A percentile compares a stretch with the other conserved stretches of the same genome.
phyloP scores from a whole-genome alignment of 331 rosid genomes.

The Malus hybrid region DNA sequence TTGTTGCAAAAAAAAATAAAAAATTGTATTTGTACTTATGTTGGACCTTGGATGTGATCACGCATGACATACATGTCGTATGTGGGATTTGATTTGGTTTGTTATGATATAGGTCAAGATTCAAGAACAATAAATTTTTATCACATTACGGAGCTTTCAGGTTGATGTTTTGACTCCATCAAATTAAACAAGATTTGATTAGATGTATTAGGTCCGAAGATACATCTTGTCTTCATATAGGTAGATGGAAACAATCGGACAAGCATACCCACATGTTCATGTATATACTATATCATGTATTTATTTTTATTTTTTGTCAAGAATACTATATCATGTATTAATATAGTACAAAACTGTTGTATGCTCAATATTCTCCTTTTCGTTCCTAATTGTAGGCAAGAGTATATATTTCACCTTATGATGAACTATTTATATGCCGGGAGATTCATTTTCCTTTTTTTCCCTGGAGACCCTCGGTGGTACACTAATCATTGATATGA shows the following conservation, averaged over 20 bases:
- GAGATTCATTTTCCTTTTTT: too few relatives aligned
- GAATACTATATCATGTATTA: too few relatives aligned
- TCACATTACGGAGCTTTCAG: not conserved
- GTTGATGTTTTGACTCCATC: not conserved
- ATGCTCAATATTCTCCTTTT: too few relatives aligned
- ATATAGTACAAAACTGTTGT: too few relatives aligned
- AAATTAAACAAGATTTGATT: not conserved
- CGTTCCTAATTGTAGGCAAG: too few relatives aligned
- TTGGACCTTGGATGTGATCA: not conserved
- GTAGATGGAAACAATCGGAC: not conserved
- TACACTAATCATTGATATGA: too few relatives aligned
- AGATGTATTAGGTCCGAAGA: not conserved
- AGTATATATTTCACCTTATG: too few relatives aligned
- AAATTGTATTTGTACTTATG: not conserved
- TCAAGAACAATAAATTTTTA: not conserved
- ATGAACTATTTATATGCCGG: too few relatives aligned
- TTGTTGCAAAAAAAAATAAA: too few relatives aligned
- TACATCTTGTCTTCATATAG: too few relatives aligned
- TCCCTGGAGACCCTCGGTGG: too few relatives aligned
- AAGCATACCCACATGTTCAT: not conserved
- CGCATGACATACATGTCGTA: not conserved
- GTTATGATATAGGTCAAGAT: not conserved
- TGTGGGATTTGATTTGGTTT: not conserved
- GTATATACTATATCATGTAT: not conserved
- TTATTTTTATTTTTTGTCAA: too few relatives aligned